Conservation (phyloP, 148 eudicot genomes). For the Linanthus parryae region DNA sequence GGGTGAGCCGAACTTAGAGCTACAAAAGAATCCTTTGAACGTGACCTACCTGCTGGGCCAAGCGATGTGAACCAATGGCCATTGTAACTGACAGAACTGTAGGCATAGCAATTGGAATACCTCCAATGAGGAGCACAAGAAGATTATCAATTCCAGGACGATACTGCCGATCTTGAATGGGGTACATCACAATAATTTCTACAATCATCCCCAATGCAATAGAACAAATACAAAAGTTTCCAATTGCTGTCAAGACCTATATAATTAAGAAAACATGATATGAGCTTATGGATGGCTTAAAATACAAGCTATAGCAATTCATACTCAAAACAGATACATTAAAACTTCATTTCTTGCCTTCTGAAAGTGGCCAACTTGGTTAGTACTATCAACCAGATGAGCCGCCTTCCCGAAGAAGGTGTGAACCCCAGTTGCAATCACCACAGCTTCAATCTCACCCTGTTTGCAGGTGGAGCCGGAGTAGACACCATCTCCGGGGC, state of each 20-base stretch:
- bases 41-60: conserved; percentile 82
- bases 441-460: conserved; percentile 7
- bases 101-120: conserved; percentile 99
- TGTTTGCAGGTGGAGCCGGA: conserved; percentile 2
- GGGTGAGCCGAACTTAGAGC: not conserved
- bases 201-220: conserved; percentile 94
- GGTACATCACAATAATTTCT: conserved; percentile 92
- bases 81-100: conserved; percentile 96
- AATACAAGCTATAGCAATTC: too few species aligned
- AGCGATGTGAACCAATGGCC: conserved; percentile 98
- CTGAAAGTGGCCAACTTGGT: conserved; percentile 7
- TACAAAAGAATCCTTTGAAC: conserved; percentile 2
- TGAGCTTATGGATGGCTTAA: not conserved
- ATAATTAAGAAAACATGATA: not conserved
- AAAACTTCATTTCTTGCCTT: too few species aligned
- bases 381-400: not conserved
- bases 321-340: too few species aligned
- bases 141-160: conserved; percentile 99
- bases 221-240: conserved; percentile 96
- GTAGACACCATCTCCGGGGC: not conserved
- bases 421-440: conserved; percentile 1
- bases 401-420: conserved; percentile 3
- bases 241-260: conserved; percentile 95
- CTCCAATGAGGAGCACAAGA: conserved; percentile 98
- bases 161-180: conserved; percentile 80